A percentile compares a stretch with the other conserved stretches of the same genome.
Evolutionary conservation across 2,329 filamentous ascomycete species (phyloP).

Genomic region (Cadophora sp.): DNA sequence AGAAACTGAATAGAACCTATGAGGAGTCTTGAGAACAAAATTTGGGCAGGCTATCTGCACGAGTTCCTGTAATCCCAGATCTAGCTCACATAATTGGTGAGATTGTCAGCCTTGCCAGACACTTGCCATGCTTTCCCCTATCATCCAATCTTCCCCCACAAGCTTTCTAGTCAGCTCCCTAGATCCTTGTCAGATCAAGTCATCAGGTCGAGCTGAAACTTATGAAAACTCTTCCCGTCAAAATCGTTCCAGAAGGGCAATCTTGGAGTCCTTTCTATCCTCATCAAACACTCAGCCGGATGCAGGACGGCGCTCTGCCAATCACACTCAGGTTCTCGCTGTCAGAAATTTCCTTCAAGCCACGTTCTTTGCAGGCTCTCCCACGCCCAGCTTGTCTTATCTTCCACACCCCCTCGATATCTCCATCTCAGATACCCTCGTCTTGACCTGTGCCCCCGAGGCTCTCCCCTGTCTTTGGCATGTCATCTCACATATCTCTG

Average conservation of each 20-base stretch:
- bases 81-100: neutral
- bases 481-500: conserved; percentile 8
- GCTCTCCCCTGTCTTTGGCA: conserved; percentile 6
- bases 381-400: neutral
- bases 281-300: neutral
- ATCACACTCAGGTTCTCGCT: neutral
- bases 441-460: neutral
- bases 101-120: neutral
- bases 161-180: neutral
- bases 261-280: neutral
- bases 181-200: neutral
- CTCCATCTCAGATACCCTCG: conserved; percentile 1
- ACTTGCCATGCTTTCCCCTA: neutral
- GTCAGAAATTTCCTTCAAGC: neutral
- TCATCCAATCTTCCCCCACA: neutral
- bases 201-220: neutral
- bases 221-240: neutral
- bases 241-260: neutral
- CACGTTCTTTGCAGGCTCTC: neutral
- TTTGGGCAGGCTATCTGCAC: neutral
- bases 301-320: neutral
- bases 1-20: neutral
- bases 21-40: too few relatives aligned
- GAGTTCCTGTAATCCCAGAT: neutral
- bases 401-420: neutral